Conservation (phyloP, 306 rosid genomes). For the Elaeagnus macrophylla region DNA sequence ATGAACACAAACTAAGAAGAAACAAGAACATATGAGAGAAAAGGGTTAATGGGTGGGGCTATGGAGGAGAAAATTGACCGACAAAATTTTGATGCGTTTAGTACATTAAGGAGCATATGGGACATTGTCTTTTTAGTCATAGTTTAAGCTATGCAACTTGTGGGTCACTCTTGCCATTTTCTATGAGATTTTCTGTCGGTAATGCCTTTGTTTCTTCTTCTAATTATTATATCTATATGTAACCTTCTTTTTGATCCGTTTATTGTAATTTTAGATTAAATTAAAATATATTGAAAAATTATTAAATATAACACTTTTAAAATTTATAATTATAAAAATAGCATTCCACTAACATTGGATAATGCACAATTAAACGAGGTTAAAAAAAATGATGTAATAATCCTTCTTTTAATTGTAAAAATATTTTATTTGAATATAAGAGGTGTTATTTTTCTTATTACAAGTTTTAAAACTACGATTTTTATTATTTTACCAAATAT, state of each 20-base stretch:
- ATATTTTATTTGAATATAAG: too few relatives aligned
- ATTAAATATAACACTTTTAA: too few relatives aligned
- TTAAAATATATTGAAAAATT: too few relatives aligned
- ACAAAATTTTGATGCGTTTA: constrained; percentile 28
- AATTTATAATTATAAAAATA: too few relatives aligned
- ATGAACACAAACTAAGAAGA: constrained; percentile 7
- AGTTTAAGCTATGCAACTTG: constrained; percentile 25
- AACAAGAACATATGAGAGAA: constrained; percentile 10
- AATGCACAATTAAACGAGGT: too few relatives aligned
- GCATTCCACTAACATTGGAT: too few relatives aligned
- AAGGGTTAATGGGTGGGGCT: neutral
- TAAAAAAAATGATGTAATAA: too few relatives aligned
- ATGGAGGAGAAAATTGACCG: constrained; percentile 41
- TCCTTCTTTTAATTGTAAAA: too few relatives aligned
- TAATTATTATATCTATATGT: neutral
- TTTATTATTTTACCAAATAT: too few relatives aligned
- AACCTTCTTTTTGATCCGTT: constrained; percentile 7
- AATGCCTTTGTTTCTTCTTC: constrained; percentile 1
- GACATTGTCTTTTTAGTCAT: constrained; percentile 29
- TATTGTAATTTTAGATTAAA: neutral
- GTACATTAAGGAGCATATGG: constrained; percentile 40
- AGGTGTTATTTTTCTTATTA: too few relatives aligned
- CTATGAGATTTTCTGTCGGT: constrained; percentile 59
- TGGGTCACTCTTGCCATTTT: constrained; percentile 51
- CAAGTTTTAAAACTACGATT: too few relatives aligned